Conservation (phyloP, 1,284 basidiomycete species). For the Marasmius sp. region DNA sequence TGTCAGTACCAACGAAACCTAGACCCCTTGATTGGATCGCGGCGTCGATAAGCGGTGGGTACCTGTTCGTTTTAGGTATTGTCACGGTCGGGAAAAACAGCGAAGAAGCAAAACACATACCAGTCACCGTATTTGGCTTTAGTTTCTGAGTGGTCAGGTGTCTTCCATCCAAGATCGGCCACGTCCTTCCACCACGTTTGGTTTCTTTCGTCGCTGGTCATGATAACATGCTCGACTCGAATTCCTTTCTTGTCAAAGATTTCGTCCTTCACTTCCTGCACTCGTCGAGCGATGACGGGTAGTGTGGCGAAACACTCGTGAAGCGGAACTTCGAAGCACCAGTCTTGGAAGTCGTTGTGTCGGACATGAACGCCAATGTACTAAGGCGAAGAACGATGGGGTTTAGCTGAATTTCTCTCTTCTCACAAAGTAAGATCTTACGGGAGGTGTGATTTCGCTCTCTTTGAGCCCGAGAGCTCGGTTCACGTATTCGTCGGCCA, state of each 20-base stretch:
- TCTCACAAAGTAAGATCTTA: slow-evolving; percentile 21
- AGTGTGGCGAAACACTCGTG: slow-evolving; percentile 65
- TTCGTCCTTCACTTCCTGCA: slow-evolving; percentile 61
- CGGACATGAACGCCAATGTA: slow-evolving; percentile 67
- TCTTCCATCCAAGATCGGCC: slow-evolving; percentile 56
- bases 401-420: background rate
- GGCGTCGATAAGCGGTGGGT: slow-evolving; percentile 68
- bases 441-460: slow-evolving; percentile 39
- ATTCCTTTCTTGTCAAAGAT: slow-evolving; percentile 50
- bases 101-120: slow-evolving; percentile 33
- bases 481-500: slow-evolving; percentile 41
- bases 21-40: slow-evolving; percentile 63
- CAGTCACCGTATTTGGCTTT: slow-evolving; percentile 55
- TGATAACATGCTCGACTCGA: slow-evolving; percentile 55
- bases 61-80: slow-evolving; percentile 38
- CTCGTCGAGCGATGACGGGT: slow-evolving; percentile 54
- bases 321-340: slow-evolving; percentile 42
- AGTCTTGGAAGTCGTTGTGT: slow-evolving; percentile 59
- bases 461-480: slow-evolving; percentile 37
- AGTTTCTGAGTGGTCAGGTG: slow-evolving; percentile 58
- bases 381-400: slow-evolving; percentile 25
- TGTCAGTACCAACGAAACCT: slow-evolving; percentile 70
- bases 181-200: slow-evolving; percentile 67
- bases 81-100: background rate
- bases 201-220: slow-evolving; percentile 73